These are phyloP conservation scores for Solanum arcanum DNA, from an alignment of 257 asterid species.

Conservation along the genomic window DNA sequence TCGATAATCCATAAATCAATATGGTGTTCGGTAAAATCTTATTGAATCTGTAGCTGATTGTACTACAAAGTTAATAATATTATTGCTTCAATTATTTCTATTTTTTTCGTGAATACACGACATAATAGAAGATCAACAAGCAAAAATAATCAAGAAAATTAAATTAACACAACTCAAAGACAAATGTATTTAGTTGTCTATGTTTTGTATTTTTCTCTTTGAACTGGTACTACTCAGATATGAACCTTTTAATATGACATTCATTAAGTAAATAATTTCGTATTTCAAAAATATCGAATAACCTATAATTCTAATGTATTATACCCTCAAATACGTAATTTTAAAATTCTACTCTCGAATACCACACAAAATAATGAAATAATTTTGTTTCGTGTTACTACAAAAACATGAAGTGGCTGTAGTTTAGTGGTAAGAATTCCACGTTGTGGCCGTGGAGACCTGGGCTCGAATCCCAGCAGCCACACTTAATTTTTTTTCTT, in stretches of 20 bases:
- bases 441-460: conserved; percentile 99
- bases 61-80: neutral
- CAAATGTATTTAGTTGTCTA: neutral
- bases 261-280: rapidly evolving
- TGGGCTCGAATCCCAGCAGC: conserved; percentile 99
- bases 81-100: neutral
- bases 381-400: rapidly evolving
- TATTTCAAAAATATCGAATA: too few relatives aligned
- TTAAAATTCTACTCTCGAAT: too few relatives aligned
- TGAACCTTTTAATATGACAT: too few relatives aligned
- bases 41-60: neutral
- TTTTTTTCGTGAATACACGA: too few relatives aligned
- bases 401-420: conserved; percentile 30
- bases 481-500: conserved; percentile 24
- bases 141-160: too few relatives aligned
- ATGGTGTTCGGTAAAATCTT: too few relatives aligned
- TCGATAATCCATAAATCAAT: neutral
- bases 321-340: too few relatives aligned
- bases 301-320: too few relatives aligned
- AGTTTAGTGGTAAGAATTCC: conserved; percentile 99
- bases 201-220: neutral
- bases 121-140: neutral
- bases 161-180: neutral
- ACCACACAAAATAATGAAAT: too few relatives aligned
- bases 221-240: too few relatives aligned